Conservation (phyloP, 805 yeast genomes). For the Wickerhamiella kurtzmanii region DNA sequence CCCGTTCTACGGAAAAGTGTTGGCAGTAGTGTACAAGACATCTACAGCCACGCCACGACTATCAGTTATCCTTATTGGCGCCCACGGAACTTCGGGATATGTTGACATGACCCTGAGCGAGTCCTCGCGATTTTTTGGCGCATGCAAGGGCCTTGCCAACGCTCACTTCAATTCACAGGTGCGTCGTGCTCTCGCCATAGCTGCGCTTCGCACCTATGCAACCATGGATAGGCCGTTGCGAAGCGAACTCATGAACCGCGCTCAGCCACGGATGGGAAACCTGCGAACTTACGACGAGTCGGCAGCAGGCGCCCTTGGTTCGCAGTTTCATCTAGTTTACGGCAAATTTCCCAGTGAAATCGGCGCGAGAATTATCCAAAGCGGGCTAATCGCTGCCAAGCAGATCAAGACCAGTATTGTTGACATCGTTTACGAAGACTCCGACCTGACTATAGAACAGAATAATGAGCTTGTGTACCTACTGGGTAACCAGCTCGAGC, state of each 20-base stretch:
- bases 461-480: constrained; percentile 66
- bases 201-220: constrained; percentile 55
- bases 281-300: constrained; percentile 59
- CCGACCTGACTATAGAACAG: constrained; percentile 38
- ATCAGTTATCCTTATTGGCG: constrained; percentile 24
- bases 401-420: constrained; percentile 39
- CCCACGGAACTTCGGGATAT: constrained; percentile 51
- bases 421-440: constrained; percentile 61
- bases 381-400: constrained; percentile 45
- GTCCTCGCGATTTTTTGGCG: constrained; percentile 62
- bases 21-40: constrained; percentile 25
- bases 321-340: constrained; percentile 43
- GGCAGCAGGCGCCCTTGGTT: constrained; percentile 68
- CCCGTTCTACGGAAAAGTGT: constrained; percentile 22
- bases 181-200: constrained; percentile 62
- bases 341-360: constrained; percentile 41
- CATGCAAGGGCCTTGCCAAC: constrained; percentile 52
- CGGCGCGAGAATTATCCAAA: constrained; percentile 41
- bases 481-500: constrained; percentile 77
- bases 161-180: constrained; percentile 42
- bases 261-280: neutral
- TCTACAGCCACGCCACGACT: constrained; percentile 16
- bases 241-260: constrained; percentile 3
- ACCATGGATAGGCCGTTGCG: constrained; percentile 31
- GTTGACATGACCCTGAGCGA: constrained; percentile 43